Evolutionary conservation across 345 rosid species (phyloP).

Genomic region (Geranium brycei): DNA sequence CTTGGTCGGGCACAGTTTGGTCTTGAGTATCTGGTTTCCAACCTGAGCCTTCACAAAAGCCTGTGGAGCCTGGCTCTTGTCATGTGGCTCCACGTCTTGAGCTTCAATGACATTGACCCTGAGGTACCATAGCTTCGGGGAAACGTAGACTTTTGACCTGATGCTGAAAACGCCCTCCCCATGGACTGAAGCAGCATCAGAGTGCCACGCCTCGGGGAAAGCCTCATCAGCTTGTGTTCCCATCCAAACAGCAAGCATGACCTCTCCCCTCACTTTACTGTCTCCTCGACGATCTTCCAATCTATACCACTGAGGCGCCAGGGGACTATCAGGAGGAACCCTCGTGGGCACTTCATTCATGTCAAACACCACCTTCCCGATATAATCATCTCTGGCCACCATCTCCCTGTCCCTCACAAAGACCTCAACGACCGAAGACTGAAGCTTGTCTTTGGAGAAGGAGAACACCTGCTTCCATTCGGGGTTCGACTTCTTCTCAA

Average conservation of each 20-base stretch:
- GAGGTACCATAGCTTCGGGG: conserved; percentile 82
- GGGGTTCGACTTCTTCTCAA: conserved; percentile 61
- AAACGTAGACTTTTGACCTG: conserved; percentile 80
- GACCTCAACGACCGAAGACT: conserved; percentile 65
- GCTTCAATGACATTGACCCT: conserved; percentile 85
- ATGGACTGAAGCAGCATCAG: conserved; percentile 62
- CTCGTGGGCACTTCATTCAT: conserved; percentile 87
- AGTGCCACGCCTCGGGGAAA: conserved; percentile 88
- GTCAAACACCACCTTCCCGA: conserved; percentile 73
- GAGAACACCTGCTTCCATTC: conserved; percentile 87
- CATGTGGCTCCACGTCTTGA: conserved; percentile 65
- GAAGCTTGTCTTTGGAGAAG: conserved; percentile 72
- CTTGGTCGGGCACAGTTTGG: conserved; percentile 44
- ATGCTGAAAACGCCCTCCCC: conserved; percentile 69
- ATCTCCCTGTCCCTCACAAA: conserved; percentile 64
- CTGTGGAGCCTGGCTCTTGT: conserved; percentile 54
- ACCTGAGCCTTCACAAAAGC: conserved; percentile 65
- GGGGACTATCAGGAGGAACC: conserved; percentile 91
- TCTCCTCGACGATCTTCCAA: conserved; percentile 50
- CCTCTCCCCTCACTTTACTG: conserved; percentile 53
- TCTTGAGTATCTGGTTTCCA: conserved; percentile 68
- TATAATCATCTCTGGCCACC: conserved; percentile 64
- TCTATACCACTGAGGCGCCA: conserved; percentile 91
- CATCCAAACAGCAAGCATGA: conserved; percentile 94
- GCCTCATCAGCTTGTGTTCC: conserved; percentile 97